Evolutionary conservation across 768 basidiomycete species (phyloP), one percentile per base, ranked within the genome.

Genomic region (Mrakia hoshinonis): DNA sequence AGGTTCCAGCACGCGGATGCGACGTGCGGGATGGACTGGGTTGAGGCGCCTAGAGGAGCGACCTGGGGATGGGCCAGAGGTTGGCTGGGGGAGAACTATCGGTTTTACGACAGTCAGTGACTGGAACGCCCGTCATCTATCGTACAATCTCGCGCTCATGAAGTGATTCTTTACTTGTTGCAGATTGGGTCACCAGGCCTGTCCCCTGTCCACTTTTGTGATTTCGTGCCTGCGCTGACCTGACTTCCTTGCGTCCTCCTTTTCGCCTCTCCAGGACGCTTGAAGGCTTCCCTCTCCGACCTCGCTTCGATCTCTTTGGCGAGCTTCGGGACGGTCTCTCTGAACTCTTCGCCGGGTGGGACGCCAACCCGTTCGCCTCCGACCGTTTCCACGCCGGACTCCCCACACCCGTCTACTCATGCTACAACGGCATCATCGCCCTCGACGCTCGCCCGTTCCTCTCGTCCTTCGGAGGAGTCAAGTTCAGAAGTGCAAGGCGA

Each of bases 271-370:
- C 15, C 54, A 58, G 55, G 29, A 36, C 72, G 3, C 48, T 73
- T 43, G 72, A 73, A 68, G 72, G 72, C 22, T 73, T 29, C 52
- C 72, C 72, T 3, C 72, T 73, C 7, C 72, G 72, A 24, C 72
- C 72, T 11, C 65, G 72, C 3, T 67, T 73, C 48, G 72, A 73
- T 49, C 51, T 73, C 34, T 73, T 73, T n/a, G 72, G 72, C 10
- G 72, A 73, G 51, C 58, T 73, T 18, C 66, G 72, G 3, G 72
- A 73, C 52, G 72, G 72, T 18, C 43, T 73, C 4, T 43, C 51
- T 11, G 72, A 73, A 46, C 67, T 73, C 43, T 73, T 73, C 51
- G 38, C 47, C 60, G 43, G 43, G 7, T 73, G 72, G 72, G 72
- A 73, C 46, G 43, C 64, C 22, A 58, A 73, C 36, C 72, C 66